Conservation (phyloP, 2,329 filamentous ascomycete genomes). For the Pseudogymnoascus sp. region DNA sequence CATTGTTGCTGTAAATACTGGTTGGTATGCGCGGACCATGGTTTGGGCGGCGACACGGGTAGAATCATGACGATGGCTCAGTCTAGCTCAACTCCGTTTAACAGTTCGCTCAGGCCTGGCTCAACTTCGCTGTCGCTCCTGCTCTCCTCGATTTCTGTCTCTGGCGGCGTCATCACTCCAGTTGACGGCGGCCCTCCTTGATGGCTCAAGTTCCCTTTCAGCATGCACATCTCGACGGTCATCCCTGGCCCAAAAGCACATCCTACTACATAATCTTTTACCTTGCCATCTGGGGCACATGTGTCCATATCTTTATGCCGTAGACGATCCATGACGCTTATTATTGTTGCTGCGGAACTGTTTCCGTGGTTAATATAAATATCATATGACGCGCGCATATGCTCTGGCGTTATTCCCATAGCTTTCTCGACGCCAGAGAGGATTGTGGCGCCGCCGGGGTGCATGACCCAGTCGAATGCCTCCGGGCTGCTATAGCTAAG, state of each 20-base stretch:
- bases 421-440: constrained; percentile 52
- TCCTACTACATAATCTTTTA: constrained; percentile 52
- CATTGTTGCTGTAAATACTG: neutral
- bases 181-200: constrained; percentile 18
- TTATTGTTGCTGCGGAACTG: constrained; percentile 59
- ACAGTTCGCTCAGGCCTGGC: constrained; percentile 23
- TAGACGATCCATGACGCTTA: constrained; percentile 56
- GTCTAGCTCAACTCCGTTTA: constrained; percentile 28
- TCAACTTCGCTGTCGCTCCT: constrained; percentile 23
- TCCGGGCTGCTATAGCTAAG: constrained; percentile 36
- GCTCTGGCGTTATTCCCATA: constrained; percentile 50
- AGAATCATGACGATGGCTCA: constrained; percentile 14
- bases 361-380: constrained; percentile 62
- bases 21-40: neutral
- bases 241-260: constrained; percentile 65
- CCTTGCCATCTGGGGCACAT: constrained; percentile 41
- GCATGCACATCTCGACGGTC: constrained; percentile 57
- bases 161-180: constrained; percentile 27
- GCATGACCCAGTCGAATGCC: constrained; percentile 66
- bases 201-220: constrained; percentile 36
- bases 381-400: constrained; percentile 61
- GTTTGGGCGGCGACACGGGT: neutral
- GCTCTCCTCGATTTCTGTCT: constrained; percentile 25
- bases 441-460: constrained; percentile 60
- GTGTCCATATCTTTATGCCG: constrained; percentile 52